Conservation (phyloP, 768 basidiomycete species). For the Imleria badia region DNA sequence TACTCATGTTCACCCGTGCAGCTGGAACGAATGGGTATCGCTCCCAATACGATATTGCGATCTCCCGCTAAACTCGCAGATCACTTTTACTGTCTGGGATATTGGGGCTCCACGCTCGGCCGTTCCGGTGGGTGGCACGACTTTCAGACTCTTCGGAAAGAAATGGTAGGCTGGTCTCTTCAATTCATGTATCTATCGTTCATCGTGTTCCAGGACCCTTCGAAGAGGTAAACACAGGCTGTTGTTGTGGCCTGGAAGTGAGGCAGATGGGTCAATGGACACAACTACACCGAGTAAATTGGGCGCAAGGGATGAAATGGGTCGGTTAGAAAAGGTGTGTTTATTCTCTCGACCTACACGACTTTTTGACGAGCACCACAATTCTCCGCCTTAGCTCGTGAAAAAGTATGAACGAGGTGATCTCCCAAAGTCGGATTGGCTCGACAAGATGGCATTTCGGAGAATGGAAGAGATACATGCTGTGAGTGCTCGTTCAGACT, state of each 20-base stretch:
- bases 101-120: conserved; percentile 81
- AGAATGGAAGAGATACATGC: conserved; percentile 95
- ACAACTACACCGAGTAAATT: conserved; percentile 87
- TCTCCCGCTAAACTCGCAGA: conserved; percentile 83
- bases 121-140: conserved; percentile 86
- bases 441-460: conserved; percentile 89
- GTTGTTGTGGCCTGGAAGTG: conserved; percentile 75
- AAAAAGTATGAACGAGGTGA: conserved; percentile 97
- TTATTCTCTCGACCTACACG: neutral
- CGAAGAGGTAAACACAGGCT: conserved; percentile 90
- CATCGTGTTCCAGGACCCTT: conserved; percentile 59
- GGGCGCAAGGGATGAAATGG: conserved; percentile 87
- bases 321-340: conserved; percentile 83
- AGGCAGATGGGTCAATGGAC: conserved; percentile 84
- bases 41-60: conserved; percentile 93
- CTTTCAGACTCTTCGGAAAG: conserved; percentile 88
- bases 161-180: conserved; percentile 62
- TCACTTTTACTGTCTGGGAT: conserved; percentile 96
- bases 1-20: conserved; percentile 28
- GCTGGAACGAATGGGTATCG: conserved; percentile 96
- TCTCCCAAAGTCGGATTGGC: conserved; percentile 92
- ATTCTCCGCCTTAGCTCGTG: conserved; percentile 54
- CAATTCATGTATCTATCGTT: neutral
- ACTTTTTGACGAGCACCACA: neutral
- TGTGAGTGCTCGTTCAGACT: conserved; percentile 42